phyloP scores from a whole-genome alignment of 148 eudicot species.

The Bassia scoparia region DNA sequence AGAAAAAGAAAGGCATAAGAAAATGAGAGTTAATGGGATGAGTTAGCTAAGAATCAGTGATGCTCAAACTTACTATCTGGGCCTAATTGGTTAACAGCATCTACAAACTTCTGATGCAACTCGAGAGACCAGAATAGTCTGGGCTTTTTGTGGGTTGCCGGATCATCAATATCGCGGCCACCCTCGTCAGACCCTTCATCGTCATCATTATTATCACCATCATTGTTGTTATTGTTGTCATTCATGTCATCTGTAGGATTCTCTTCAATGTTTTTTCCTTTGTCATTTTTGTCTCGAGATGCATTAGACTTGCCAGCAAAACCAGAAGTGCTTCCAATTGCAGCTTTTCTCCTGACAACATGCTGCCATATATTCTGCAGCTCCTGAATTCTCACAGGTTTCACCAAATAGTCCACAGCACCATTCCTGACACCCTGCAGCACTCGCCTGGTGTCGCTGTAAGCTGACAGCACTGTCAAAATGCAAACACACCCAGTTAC shows the following conservation, averaged over 20 bases:
- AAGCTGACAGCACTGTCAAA: slow-evolving; percentile 69
- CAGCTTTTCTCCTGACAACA: slow-evolving; percentile 57
- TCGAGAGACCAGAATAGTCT: slow-evolving; percentile 80
- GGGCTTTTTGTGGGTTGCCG: slow-evolving; percentile 57
- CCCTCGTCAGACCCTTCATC: slow-evolving; percentile 49
- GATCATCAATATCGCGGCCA: slow-evolving; percentile 50
- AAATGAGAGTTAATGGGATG: not conserved
- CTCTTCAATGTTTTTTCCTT: slow-evolving; percentile 42
- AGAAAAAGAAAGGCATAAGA: not conserved
- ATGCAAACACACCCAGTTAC: not conserved
- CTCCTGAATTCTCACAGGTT: slow-evolving; percentile 87
- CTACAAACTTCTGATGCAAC: slow-evolving; percentile 80
- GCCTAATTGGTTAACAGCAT: slow-evolving; percentile 72
- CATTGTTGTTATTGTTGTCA: slow-evolving; percentile 37
- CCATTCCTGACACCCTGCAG: slow-evolving; percentile 86
- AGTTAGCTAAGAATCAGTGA: not conserved
- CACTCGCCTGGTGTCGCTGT: slow-evolving; percentile 63
- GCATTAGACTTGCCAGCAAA: slow-evolving; percentile 13
- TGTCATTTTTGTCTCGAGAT: slow-evolving; percentile 15
- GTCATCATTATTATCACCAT: slow-evolving; percentile 13
- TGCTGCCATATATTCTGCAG: slow-evolving; percentile 87
- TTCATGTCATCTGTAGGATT: not conserved
- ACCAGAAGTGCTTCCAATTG: slow-evolving; percentile 29
- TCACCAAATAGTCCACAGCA: slow-evolving; percentile 83
- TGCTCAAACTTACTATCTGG: slow-evolving; percentile 66